A percentile compares a stretch with the other conserved stretches of the same genome.
Conservation (phyloP, 2,329 filamentous ascomycete genomes). For the Fusarium sterilihyphosum region DNA sequence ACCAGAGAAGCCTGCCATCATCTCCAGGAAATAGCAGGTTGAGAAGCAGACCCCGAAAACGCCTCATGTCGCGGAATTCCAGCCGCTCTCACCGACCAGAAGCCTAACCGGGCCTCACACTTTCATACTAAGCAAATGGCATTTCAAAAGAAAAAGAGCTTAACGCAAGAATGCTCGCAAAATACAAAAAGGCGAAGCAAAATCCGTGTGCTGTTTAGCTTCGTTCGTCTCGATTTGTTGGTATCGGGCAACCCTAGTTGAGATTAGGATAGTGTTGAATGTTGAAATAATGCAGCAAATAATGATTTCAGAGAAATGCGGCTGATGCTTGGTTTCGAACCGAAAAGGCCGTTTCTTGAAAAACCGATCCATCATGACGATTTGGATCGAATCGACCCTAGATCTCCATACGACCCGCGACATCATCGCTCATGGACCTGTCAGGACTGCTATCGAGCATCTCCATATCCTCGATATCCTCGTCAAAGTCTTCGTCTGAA, state of each 20-base stretch:
- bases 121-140: slow-evolving; percentile 31
- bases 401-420: slow-evolving; percentile 71
- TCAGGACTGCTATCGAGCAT: slow-evolving; percentile 56
- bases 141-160: slow-evolving; percentile 18
- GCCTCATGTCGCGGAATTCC: slow-evolving; percentile 43
- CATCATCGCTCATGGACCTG: slow-evolving; percentile 70
- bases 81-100: slow-evolving; percentile 54
- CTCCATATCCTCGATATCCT: slow-evolving; percentile 56
- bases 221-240: not conserved
- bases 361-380: not conserved
- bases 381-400: slow-evolving; percentile 46
- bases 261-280: slow-evolving; percentile 27
- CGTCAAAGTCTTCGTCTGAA: slow-evolving; percentile 62
- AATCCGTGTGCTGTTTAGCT: slow-evolving; percentile 18
- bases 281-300: slow-evolving; percentile 27
- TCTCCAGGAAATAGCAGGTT: slow-evolving; percentile 18
- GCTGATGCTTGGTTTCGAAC: not conserved
- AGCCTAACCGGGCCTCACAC: slow-evolving; percentile 45
- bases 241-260: slow-evolving; percentile 7
- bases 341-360: slow-evolving; percentile 5
- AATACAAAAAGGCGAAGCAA: slow-evolving; percentile 16
- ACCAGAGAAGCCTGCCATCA: slow-evolving; percentile 7
- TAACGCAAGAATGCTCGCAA: slow-evolving; percentile 2
- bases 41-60: slow-evolving; percentile 32
- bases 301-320: slow-evolving; percentile 7